Evolutionary conservation across 2,329 filamentous ascomycete species (phyloP).

Genomic region (Tetracladium maxilliforme): DNA sequence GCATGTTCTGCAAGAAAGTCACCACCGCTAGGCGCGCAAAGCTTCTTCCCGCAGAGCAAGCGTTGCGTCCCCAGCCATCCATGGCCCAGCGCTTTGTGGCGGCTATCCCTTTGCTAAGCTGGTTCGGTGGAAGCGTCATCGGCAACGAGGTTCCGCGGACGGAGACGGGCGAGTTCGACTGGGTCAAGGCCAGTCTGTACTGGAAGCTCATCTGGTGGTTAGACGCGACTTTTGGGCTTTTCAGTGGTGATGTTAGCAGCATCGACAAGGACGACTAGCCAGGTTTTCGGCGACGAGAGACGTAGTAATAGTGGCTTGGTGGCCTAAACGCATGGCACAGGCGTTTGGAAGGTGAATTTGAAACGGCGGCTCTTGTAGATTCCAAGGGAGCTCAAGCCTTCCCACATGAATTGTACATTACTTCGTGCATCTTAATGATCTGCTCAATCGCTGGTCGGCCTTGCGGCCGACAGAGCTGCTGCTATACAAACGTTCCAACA

Average conservation of each 20-base stretch:
- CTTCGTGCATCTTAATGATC: too few relatives aligned
- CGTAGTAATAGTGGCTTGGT: too few relatives aligned
- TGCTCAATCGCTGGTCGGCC: too few relatives aligned
- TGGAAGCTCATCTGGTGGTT: slow-evolving; percentile 54
- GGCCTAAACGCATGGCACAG: too few relatives aligned
- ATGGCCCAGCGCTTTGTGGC: slow-evolving; percentile 47
- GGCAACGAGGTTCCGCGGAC: slow-evolving; percentile 60
- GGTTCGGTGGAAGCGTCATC: slow-evolving; percentile 60
- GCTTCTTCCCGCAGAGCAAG: slow-evolving; percentile 55
- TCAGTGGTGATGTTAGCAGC: slow-evolving; percentile 40
- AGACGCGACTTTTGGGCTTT: slow-evolving; percentile 41
- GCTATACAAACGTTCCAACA: too few relatives aligned
- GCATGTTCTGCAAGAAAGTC: slow-evolving; percentile 43
- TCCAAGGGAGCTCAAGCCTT: too few relatives aligned
- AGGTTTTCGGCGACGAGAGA: too few relatives aligned
- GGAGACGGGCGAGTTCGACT: slow-evolving; percentile 66
- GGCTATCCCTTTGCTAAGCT: slow-evolving; percentile 54
- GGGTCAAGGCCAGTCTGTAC: slow-evolving; percentile 49
- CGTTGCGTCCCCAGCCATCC: slow-evolving; percentile 54
- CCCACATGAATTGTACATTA: too few relatives aligned
- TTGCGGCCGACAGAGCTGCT: too few relatives aligned
- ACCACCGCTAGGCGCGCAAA: slow-evolving; percentile 50
- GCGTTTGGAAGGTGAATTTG: too few relatives aligned
- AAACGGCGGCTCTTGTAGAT: too few relatives aligned
- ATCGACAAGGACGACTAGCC: slow-evolving; percentile 41